phyloP scores from a whole-genome alignment of 257 asterid genomes.

The Solanum tacnaense region DNA sequence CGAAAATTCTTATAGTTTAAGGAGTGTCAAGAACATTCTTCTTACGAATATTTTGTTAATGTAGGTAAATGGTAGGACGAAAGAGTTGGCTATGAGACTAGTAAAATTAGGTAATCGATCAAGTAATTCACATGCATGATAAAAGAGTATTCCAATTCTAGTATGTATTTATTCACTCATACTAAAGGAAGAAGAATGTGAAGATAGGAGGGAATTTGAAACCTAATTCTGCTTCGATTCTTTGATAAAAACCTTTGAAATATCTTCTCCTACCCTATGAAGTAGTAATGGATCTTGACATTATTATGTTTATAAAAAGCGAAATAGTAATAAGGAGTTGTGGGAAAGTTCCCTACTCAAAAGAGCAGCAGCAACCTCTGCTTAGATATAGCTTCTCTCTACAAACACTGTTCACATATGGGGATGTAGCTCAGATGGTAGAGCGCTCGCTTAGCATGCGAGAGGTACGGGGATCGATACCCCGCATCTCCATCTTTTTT shows the following conservation, averaged over 20 bases:
- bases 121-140: background rate
- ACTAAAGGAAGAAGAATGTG: background rate
- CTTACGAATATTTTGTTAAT: background rate
- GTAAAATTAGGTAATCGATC: background rate
- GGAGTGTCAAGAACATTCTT: background rate
- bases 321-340: background rate
- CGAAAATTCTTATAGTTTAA: background rate
- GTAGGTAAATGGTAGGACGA: background rate
- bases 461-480: slow-evolving; percentile 43
- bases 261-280: background rate
- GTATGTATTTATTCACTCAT: background rate
- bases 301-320: background rate
- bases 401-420: background rate
- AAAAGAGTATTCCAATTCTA: background rate
- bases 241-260: background rate
- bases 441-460: slow-evolving; percentile 49
- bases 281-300: background rate
- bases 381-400: accelerated
- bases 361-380: background rate
- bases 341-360: background rate
- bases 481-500: slow-evolving; percentile 29
- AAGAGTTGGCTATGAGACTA: background rate
- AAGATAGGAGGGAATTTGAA: background rate
- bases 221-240: background rate
- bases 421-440: slow-evolving; percentile 69